Evolutionary conservation across 768 basidiomycete species (phyloP), one percentile per base, ranked within the genome.

Genomic region (Leucocoprinus sp.): DNA sequence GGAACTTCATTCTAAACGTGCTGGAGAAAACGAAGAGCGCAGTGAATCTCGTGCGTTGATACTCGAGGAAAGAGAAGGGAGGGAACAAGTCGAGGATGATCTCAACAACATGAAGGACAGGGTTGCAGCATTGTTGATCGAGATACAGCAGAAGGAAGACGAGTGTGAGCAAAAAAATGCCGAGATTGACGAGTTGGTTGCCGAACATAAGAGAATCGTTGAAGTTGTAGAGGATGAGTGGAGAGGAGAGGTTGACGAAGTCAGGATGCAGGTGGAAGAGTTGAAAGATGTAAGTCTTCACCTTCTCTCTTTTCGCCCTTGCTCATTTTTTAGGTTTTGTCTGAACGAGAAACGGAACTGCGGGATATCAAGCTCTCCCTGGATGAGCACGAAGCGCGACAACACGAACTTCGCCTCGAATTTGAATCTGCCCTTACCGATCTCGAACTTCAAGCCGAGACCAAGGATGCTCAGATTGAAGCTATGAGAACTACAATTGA

Each of bases 221-320:
- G 74, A 75, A 15, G 72, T 75, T 2, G 82, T 91, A 5, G 87
- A 90, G 55, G 76, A 82, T 34, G 87, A 89, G 54, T 95, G 91
- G 91, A 68, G 83, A 45, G 86, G 84, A 2, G 93, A 95, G 57
- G 80, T 93, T 2, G 80, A 90, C 50, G 88, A 91, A 52, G 80
- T 80, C 1, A 71, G 82, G 49, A 74, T 70, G 2, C 88, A 89
- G 54, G 78, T 83, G 0, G 88, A 91, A 45, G 88, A 93, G 60
- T 69, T 88, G 12, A 72, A 74, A 19, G 85, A 86, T 60, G 84
- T 87, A 57, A 48, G 73, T 65, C 19, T 29, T 7, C 4, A 4
- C 8, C 8, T 19, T 15, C 36, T 12, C n/a, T 27, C 26, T 41
- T 28, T 28, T 8, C 26, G 3, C 12, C 18, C 28, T 4, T 15